phyloP scores from a whole-genome alignment of 805 yeast species.

The Yarrowia alimentaria region DNA sequence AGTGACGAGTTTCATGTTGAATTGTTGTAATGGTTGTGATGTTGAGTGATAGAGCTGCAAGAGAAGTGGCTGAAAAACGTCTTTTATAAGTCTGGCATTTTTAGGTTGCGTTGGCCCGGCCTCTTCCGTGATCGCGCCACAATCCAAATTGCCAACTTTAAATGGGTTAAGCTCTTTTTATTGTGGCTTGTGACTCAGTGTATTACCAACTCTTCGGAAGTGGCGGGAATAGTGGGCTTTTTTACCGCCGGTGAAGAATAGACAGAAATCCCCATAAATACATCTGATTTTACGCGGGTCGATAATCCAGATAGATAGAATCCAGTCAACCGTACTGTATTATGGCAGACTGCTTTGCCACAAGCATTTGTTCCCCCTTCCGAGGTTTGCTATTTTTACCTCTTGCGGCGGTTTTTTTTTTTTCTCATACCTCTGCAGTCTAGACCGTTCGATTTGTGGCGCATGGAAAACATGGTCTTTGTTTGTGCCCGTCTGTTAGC shows the following conservation, averaged over 20 bases:
- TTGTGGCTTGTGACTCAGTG: conserved; percentile 22
- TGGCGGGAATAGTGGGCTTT: conserved; percentile 12
- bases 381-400: conserved; percentile 3
- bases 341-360: too few relatives aligned
- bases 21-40: neutral
- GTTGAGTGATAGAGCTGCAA: neutral
- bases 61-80: conserved; percentile 20
- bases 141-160: neutral
- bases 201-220: conserved; percentile 14
- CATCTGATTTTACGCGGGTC: too few relatives aligned
- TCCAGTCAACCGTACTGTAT: too few relatives aligned
- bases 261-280: too few relatives aligned
- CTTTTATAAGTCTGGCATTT: conserved; percentile 3
- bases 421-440: conserved; percentile 1
- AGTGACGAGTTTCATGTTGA: conserved; percentile 62
- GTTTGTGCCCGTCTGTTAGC: neutral
- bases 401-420: conserved; percentile 9
- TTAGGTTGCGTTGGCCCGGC: conserved; percentile 22
- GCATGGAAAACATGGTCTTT: conserved; percentile 7
- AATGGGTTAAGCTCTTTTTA: neutral
- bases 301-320: too few relatives aligned
- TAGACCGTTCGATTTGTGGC: conserved; percentile 25
- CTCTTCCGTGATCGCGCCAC: conserved; percentile 27
- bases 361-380: neutral
- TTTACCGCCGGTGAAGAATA: too few relatives aligned